Evolutionary conservation across 2,329 filamentous ascomycete genomes (phyloP).

Genomic region (Rutstroemia sp.): DNA sequence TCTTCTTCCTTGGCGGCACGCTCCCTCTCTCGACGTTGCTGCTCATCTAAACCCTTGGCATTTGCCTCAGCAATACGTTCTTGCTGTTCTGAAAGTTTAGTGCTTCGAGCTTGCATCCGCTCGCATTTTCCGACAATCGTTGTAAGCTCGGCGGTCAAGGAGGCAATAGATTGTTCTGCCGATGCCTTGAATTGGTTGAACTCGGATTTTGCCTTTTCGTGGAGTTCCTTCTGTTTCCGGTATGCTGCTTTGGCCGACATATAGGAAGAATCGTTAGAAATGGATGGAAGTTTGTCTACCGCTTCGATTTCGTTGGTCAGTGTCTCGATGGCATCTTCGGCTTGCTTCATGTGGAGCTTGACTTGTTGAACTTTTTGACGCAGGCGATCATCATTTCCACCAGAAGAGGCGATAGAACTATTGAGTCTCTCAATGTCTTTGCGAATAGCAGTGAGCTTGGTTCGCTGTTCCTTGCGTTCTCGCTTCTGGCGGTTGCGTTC

Average conservation of each 20-base stretch:
- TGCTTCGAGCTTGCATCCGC: constrained; percentile 63
- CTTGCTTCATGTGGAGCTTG: constrained; percentile 63
- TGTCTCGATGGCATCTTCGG: constrained; percentile 48
- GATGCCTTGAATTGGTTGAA: constrained; percentile 55
- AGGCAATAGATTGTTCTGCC: constrained; percentile 55
- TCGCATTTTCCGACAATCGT: constrained; percentile 61
- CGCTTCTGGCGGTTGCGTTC: constrained; percentile 63
- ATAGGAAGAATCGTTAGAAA: constrained; percentile 46
- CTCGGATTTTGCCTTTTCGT: constrained; percentile 37
- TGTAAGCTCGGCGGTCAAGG: constrained; percentile 56
- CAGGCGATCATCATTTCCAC: constrained; percentile 68
- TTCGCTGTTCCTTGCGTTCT: constrained; percentile 67
- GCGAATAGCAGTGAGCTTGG: constrained; percentile 56
- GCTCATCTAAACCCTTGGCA: constrained; percentile 41
- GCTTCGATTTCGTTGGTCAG: constrained; percentile 54
- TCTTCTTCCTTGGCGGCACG: constrained; percentile 23
- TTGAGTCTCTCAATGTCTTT: constrained; percentile 68
- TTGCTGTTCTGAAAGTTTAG: constrained; percentile 66
- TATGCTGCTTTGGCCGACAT: constrained; percentile 48
- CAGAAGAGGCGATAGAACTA: constrained; percentile 58
- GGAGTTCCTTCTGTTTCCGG: constrained; percentile 39
- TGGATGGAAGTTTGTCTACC: constrained; percentile 53
- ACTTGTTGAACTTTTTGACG: constrained; percentile 70
- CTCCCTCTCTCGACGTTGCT: constrained; percentile 27
- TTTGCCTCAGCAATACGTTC: constrained; percentile 63